Conservation (phyloP, 106 monocot species). For the Platanthera guangdongensis region DNA sequence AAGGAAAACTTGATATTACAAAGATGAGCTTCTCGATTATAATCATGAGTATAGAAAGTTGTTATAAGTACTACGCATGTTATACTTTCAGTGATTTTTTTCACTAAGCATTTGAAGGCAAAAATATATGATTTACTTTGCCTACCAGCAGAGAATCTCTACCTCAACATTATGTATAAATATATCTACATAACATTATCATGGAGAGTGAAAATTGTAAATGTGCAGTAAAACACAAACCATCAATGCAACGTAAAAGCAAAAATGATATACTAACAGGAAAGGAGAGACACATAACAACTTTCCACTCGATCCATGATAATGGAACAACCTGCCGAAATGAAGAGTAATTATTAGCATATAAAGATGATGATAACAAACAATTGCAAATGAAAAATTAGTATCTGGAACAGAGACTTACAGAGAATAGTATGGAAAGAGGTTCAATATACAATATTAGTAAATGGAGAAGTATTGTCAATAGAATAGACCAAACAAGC, state of each 20-base stretch:
- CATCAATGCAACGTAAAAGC: not conserved
- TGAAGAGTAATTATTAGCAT: not conserved
- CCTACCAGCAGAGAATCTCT: not conserved
- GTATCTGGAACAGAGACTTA: slow-evolving; percentile 31
- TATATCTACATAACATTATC: not conserved
- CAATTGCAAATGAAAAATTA: not conserved
- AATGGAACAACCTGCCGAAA: slow-evolving; percentile 81
- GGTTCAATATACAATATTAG: slow-evolving; percentile 83
- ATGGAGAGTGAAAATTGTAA: not conserved
- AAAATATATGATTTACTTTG: not conserved
- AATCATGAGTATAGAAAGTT: not conserved
- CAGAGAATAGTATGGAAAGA: slow-evolving; percentile 85
- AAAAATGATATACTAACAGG: slow-evolving; percentile 54
- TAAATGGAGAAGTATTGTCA: slow-evolving; percentile 90
- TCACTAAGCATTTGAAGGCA: not conserved
- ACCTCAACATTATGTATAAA: not conserved
- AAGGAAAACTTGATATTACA: not conserved
- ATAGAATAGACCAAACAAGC: slow-evolving; percentile 84
- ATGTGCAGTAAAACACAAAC: not conserved
- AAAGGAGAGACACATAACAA: slow-evolving; percentile 83
- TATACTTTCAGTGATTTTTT: not conserved
- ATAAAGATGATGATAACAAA: not conserved
- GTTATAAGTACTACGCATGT: not conserved
- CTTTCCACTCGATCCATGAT: slow-evolving; percentile 84
- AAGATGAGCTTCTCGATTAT: not conserved